A percentile compares a stretch with the other conserved stretches of the same genome.
Evolutionary conservation across 768 basidiomycete species (phyloP).

Genomic region (Mycena pura): DNA sequence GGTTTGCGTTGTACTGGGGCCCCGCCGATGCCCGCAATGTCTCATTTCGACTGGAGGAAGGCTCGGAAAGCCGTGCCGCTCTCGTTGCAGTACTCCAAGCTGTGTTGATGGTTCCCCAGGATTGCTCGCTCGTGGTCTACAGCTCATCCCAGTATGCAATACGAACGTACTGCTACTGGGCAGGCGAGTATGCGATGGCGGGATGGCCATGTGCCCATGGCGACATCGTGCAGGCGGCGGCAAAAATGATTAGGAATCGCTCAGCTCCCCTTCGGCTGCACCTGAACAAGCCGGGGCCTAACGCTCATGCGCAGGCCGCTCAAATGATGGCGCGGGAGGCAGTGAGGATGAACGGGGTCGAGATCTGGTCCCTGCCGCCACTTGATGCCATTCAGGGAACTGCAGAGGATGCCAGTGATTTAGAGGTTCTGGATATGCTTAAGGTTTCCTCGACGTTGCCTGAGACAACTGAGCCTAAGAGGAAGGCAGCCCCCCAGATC

Average conservation of each 20-base stretch:
- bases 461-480: not conserved
- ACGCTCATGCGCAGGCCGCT: not conserved
- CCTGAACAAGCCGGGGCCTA: not conserved
- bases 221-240: not conserved
- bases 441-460: not conserved
- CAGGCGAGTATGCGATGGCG: not conserved
- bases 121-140: not conserved
- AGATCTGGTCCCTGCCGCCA: not conserved
- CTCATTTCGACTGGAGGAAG: not conserved
- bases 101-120: not conserved
- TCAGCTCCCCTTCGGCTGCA: not conserved
- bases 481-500: not conserved
- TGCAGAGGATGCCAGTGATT: no score
- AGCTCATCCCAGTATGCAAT: not conserved
- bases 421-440: not conserved
- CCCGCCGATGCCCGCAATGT: not conserved
- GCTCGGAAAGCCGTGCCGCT: not conserved
- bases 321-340: not conserved
- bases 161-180: not conserved
- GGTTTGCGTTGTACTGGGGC: not conserved
- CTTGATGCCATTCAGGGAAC: no score
- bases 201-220: not conserved
- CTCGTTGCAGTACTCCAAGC: not conserved
- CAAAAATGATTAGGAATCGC: not conserved
- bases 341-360: not conserved